Evolutionary conservation across 345 rosid genomes (phyloP), one percentile per base, ranked within the genome.

Genomic region (Acer negundo): DNA sequence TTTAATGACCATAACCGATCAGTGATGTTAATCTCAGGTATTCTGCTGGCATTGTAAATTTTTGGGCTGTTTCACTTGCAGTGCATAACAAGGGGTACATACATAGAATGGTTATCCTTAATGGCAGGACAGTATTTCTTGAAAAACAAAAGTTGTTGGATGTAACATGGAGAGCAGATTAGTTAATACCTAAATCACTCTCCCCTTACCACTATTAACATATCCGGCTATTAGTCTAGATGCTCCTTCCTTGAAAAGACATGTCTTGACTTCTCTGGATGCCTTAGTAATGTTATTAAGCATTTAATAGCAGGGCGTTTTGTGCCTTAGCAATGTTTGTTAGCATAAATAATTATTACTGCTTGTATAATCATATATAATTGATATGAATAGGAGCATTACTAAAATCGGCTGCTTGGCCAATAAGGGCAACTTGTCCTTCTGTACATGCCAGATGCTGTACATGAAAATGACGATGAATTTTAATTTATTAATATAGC

Each of bases 21-120:
- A 53, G 38, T 58, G 46, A 55, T 51, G 59, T 69, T 17, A 26
- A 70, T 77, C 62, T 76, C 78, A 77, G 86, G 87, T 85, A 83
- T 78, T 65, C 26, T 80, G 75, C 73, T 71, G 74, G 58, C 2
- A 16, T 51, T 3, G 12, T 56, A 38, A 15, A 62, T 26, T 17
- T 47, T 74, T 28, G 7, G 0, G 59, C n/a, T 79, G 7, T 44
- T 49, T 79, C 35, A 62, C 44, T 17, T 28, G 63, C 20, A 47
- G 10, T 51, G 15, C 3, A 56, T 38, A 12, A 11, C 47, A 3
- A 9, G 15, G 15, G 44, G 24, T 47, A 16, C 44, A 49, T 16
- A 20, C 72, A 12, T 47, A 70, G 26, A 23, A 38, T 24, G 61
- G 11, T 9, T 24, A 24, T 70, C 40, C 26, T 20, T 1, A n/a